Base-by-base conservation (phyloP, 768 basidiomycete genomes). In the Pluteus cervinus region DNA sequence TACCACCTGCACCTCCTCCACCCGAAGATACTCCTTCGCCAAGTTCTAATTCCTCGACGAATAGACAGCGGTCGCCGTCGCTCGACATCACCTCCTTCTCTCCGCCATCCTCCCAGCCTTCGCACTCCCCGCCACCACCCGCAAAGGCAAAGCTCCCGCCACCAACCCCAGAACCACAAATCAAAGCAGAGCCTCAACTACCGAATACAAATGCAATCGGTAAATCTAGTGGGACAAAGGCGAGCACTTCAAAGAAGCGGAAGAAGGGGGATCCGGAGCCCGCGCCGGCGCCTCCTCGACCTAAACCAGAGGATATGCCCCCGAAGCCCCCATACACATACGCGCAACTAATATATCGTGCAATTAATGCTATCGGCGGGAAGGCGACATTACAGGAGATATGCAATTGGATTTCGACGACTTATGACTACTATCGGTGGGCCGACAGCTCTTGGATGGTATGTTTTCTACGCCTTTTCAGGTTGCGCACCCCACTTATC, bases 371-470 rank as follows among this genome's bases (percentile, higher is more conserved):
- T 25, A 73, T 86, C 49, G 81, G 76, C 22, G 86, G 85, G 22
- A 86, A 89, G 60, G 84, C 84, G n/a, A 92, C 93, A 1, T 54
- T 94, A 30, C 87, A 91, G 47, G 88, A 92, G 49, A 89, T 97
- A 32, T 88, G 87, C 55, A 75, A 78, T 24, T 98, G 92, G 91
- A 89, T 97, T 47, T 77, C 81, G 59, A 79, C 79, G 32, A 82
- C 76, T 43, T 85, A 83, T 59, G 91, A 93, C 47, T 94, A 90
- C 74, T 98, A 94, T 63, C 75, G 78, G 37, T 82, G 81, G 52
- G 83, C 85, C 40, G 83, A 86, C 54, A 81, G 81, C 29, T 85
- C 88, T 29, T 97, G 93, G 92, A 90, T 89, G 84, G 90, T 90
- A 45, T 52, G 78, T 66, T 33, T 46, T 37, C 39, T 14, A 16